Conservation (phyloP, 2,329 filamentous ascomycete species). For the Hirsutella thompsonii region DNA sequence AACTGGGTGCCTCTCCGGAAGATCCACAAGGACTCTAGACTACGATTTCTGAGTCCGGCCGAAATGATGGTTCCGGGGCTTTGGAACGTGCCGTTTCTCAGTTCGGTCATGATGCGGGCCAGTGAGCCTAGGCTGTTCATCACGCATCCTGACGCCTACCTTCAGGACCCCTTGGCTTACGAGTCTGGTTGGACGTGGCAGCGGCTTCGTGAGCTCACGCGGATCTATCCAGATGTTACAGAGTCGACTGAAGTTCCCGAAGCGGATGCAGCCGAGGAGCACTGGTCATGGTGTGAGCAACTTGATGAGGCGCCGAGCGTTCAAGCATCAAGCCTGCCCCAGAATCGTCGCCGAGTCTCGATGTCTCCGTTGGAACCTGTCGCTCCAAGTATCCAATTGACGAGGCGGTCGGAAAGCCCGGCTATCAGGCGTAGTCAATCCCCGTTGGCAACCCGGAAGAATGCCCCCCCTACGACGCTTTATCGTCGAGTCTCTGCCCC, state of each 20-base stretch:
- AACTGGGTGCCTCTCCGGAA: slow-evolving; percentile 67
- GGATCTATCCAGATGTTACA: slow-evolving; percentile 35
- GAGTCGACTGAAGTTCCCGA: slow-evolving; percentile 39
- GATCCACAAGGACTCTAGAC: slow-evolving; percentile 57
- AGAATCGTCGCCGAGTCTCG: slow-evolving; percentile 26
- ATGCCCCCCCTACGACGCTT: slow-evolving; percentile 30
- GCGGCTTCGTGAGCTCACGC: slow-evolving; percentile 48
- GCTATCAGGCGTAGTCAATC: slow-evolving; percentile 24
- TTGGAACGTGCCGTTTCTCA: slow-evolving; percentile 61
- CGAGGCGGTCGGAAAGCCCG: slow-evolving; percentile 17
- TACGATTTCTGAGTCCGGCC: slow-evolving; percentile 55
- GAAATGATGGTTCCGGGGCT: slow-evolving; percentile 62
- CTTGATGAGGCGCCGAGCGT: slow-evolving; percentile 45
- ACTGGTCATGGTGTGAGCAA: slow-evolving; percentile 53
- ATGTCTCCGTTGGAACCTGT: slow-evolving; percentile 26
- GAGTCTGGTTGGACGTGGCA: slow-evolving; percentile 58
- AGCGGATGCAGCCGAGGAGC: slow-evolving; percentile 49
- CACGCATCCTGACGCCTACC: slow-evolving; percentile 62
- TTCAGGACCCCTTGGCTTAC: slow-evolving; percentile 46
- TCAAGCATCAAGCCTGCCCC: slow-evolving; percentile 28
- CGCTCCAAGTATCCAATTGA: slow-evolving; percentile 11
- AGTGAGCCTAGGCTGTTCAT: slow-evolving; percentile 58
- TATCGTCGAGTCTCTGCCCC: slow-evolving; percentile 42
- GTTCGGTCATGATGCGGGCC: slow-evolving; percentile 61
- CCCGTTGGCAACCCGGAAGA: slow-evolving; percentile 24